Conservation (phyloP, 139 green algal genomes). For the Chlamydomonas sp. region DNA sequence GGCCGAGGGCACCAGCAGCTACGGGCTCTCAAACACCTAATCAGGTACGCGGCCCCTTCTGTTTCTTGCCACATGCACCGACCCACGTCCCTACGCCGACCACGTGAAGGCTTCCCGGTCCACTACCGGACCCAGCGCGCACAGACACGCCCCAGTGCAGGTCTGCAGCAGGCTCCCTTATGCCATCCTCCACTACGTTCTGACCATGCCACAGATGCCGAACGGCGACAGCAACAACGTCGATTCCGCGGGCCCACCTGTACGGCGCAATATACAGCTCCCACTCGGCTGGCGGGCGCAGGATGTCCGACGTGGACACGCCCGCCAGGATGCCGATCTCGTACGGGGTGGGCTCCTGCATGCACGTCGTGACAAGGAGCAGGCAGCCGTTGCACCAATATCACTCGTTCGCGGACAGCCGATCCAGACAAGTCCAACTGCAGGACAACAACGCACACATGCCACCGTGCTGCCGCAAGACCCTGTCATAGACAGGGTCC, state of each 20-base stretch:
- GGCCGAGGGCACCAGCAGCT: not conserved
- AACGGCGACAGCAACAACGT: not conserved
- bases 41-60: not conserved
- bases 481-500: no score
- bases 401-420: no score
- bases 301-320: constrained; percentile 40
- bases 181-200: not conserved
- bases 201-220: not conserved
- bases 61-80: not conserved
- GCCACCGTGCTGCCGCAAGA: no score
- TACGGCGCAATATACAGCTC: constrained; percentile 53
- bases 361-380: not conserved
- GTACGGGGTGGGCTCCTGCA: constrained; percentile 47
- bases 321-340: constrained; percentile 60
- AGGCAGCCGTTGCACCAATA: constrained; percentile 3
- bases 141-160: not conserved
- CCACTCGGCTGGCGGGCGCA: constrained; percentile 46
- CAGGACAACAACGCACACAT: not conserved
- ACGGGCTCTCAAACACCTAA: not conserved
- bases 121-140: not conserved
- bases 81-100: not conserved
- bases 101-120: not conserved
- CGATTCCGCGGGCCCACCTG: not conserved
- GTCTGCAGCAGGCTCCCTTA: not conserved
- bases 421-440: not conserved